phyloP scores from a whole-genome alignment of 805 yeast genomes.

The Metschnikowia peoriensis region DNA sequence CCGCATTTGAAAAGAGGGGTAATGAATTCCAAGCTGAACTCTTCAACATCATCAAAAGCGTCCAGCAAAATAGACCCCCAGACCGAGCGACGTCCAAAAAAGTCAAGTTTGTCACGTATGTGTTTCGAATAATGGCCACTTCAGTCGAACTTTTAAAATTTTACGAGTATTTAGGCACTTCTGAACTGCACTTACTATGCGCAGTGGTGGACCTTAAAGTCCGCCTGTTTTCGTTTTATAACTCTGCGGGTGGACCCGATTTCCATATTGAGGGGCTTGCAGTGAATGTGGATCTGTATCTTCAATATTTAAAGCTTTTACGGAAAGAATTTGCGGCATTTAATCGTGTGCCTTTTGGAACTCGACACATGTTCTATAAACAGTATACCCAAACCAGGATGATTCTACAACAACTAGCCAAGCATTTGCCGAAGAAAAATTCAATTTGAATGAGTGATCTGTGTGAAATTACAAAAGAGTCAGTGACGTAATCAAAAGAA shows the following conservation, averaged over 20 bases:
- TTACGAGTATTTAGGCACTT: neutral
- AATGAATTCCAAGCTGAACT: neutral
- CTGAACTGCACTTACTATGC: neutral
- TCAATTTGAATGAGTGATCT: too few relatives aligned
- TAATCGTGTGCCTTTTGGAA: neutral
- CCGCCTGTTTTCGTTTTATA: neutral
- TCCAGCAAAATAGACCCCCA: neutral
- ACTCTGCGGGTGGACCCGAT: slow-evolving; percentile 2
- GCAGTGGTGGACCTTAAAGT: slow-evolving; percentile 4
- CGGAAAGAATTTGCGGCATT: neutral
- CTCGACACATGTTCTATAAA: neutral
- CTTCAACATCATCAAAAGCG: neutral
- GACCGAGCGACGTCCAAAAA: neutral
- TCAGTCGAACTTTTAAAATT: slow-evolving; percentile 5
- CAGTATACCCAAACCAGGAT: neutral
- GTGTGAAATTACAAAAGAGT: too few relatives aligned
- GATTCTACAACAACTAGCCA: neutral
- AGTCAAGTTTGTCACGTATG: neutral
- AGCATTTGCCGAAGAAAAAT: neutral
- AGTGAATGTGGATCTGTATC: neutral
- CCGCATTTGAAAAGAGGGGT: neutral
- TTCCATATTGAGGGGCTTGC: neutral
- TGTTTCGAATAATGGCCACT: neutral
- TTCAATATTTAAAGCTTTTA: neutral
- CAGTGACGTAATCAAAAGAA: too few relatives aligned